A percentile compares a stretch with the other conserved stretches of the same genome.
Evolutionary conservation across 2,329 filamentous ascomycete genomes (phyloP).

Genomic region (Lizonia empirigonia): DNA sequence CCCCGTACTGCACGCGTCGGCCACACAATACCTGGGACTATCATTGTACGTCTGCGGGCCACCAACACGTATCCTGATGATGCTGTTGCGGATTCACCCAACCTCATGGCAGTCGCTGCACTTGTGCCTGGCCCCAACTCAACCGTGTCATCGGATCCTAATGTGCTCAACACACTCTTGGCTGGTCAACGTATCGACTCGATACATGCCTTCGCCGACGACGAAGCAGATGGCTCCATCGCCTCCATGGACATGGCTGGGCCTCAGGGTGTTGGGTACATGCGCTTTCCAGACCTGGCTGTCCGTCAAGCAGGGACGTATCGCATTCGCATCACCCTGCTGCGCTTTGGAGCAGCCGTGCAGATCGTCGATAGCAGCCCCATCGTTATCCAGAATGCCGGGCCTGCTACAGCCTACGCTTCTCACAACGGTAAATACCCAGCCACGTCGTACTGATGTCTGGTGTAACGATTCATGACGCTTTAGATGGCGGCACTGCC

Average conservation of each 20-base stretch:
- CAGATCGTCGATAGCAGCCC: conserved; percentile 45
- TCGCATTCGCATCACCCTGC: conserved; percentile 46
- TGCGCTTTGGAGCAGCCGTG: conserved; percentile 41
- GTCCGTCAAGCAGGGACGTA: conserved; percentile 47
- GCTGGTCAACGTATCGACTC: conserved; percentile 42
- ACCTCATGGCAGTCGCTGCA: conserved; percentile 42
- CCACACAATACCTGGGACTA: conserved; percentile 37
- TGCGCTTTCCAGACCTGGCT: conserved; percentile 45
- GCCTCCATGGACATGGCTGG: conserved; percentile 47
- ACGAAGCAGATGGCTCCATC: conserved; percentile 44
- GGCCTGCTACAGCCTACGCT: conserved; percentile 23
- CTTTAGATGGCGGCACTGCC: neutral
- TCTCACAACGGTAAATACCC: conserved; percentile 44
- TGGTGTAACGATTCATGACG: neutral
- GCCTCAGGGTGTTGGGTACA: conserved; percentile 45
- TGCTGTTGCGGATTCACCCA: conserved; percentile 40
- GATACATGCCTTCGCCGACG: conserved; percentile 45
- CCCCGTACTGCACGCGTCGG: conserved; percentile 42
- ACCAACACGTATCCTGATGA: conserved; percentile 40
- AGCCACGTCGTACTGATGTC: conserved; percentile 36
- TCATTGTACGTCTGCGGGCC: conserved; percentile 44
- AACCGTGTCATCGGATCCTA: conserved; percentile 35
- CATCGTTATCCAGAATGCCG: conserved; percentile 38
- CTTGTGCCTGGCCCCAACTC: conserved; percentile 39
- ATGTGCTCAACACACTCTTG: conserved; percentile 38